Base-by-base conservation (phyloP, 352 stramenopile genomes). In the Aphanomyces euteiches region DNA sequence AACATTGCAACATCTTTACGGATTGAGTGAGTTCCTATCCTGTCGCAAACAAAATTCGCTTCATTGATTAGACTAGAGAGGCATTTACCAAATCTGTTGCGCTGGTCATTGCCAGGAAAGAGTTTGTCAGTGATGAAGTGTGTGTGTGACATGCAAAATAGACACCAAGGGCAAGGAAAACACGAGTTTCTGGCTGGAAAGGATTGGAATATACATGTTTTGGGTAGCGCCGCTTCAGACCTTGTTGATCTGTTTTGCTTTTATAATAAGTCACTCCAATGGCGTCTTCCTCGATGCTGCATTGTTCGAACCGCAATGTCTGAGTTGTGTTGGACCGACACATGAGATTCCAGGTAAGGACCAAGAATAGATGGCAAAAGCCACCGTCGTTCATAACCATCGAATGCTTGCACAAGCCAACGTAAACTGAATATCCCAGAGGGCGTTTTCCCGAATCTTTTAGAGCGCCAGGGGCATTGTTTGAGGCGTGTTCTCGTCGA, bases 201-300 rank as follows among this genome's bases (percentile, higher is more conserved):
- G 75, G 75, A 47, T 81, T 81, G 19, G 74, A 59, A 47, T 81
- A 81, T 7, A 83, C 38, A 45, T 81, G 75, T 8, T 59, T 66
- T n/a, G 75, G 74, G 57, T 83, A 73, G 3, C 65, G 63, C 34
- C 70, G 67, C 43, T 50, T 50, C 17, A n/a, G 10, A 4, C 69
- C 76, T 8, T 43, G 28, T 53, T 83, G 70, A 34, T 83, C 72
- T 5, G 74, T 80, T 47, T 81, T 80, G 70, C 75, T 79, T 34
- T 83, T 70, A 0, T 73, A 70, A 43, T 79, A 83, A 53, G 73
- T 78, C 0, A 81, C 69, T n/a, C 72, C 67, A 1, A 79, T 47
- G 6, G 77, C 72, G 66, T 83, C 75, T 21, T 77, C 73, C 0
- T 59, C 39, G 63, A 65, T 81, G 17, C 74, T 61, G 2, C 79